phyloP scores from a whole-genome alignment of 257 asterid genomes.

The Solanum medicagineum region DNA sequence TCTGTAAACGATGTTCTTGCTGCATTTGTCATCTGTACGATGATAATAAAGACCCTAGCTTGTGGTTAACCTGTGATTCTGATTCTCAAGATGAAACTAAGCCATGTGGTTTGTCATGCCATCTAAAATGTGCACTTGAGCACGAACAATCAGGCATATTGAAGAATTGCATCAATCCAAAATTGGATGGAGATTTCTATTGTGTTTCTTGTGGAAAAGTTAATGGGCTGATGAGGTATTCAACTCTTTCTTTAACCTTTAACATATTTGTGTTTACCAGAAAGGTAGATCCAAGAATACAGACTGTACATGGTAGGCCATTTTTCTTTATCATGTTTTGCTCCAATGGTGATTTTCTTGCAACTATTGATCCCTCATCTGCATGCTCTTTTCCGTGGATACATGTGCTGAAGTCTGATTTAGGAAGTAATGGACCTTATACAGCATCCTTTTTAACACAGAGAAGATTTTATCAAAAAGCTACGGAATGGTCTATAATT shows the following conservation, averaged over 20 bases:
- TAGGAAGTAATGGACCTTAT: background rate
- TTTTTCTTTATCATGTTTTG: background rate
- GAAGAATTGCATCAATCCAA: slow-evolving; percentile 31
- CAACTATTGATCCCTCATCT: background rate
- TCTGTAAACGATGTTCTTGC: slow-evolving; percentile 82
- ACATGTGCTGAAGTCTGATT: background rate
- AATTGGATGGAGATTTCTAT: slow-evolving; percentile 61
- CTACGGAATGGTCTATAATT: background rate
- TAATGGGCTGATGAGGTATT: slow-evolving; percentile 64
- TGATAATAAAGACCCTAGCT: slow-evolving; percentile 80
- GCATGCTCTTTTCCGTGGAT: background rate
- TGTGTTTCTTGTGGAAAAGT: slow-evolving; percentile 70
- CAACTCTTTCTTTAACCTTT: background rate
- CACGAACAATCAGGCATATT: slow-evolving; percentile 47
- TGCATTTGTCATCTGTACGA: slow-evolving; percentile 63
- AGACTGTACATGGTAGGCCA: background rate
- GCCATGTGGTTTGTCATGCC: slow-evolving; percentile 79
- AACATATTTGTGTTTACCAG: background rate
- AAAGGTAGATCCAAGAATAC: background rate
- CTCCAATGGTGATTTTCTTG: background rate
- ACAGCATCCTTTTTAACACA: background rate
- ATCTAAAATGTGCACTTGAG: slow-evolving; percentile 64
- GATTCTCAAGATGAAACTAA: slow-evolving; percentile 41
- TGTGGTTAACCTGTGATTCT: slow-evolving; percentile 63
- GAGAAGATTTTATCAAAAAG: background rate